Evolutionary conservation across 2,329 filamentous ascomycete genomes (phyloP).

Genomic region (Cercospora sp.): DNA sequence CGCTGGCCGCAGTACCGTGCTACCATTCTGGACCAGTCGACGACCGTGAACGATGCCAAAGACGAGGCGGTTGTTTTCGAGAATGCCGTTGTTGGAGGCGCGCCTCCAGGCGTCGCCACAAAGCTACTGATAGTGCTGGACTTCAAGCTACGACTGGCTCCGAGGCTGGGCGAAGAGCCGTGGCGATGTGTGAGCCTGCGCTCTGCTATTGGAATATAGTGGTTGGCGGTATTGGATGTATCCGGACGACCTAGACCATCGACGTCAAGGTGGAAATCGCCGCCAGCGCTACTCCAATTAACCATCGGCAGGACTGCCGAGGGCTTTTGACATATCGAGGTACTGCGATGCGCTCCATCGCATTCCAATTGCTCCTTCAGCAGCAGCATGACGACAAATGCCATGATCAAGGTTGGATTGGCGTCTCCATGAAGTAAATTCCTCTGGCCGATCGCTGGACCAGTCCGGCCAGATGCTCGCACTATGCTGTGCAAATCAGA

Average conservation of each 20-base stretch:
- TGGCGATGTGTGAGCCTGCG: conserved; percentile 4
- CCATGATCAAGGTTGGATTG: background rate
- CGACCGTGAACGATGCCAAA: background rate
- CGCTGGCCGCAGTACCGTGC: background rate
- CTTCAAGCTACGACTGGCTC: conserved; percentile 10
- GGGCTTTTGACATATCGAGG: background rate
- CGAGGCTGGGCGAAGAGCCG: conserved; percentile 3
- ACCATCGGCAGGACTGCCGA: background rate
- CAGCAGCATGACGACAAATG: background rate
- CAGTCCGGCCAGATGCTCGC: background rate
- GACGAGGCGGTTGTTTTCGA: conserved; percentile 14
- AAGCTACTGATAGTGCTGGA: conserved; percentile 13
- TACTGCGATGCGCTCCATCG: background rate
- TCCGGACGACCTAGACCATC: background rate
- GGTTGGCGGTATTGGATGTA: background rate
- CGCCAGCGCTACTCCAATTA: background rate
- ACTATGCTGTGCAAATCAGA: background rate
- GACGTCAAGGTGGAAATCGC: background rate
- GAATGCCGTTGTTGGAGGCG: conserved; percentile 13
- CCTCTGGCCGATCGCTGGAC: background rate
- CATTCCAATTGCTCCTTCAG: background rate
- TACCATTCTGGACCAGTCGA: conserved; percentile 5
- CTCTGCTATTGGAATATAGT: conserved; percentile 3
- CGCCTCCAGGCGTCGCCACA: conserved; percentile 7
- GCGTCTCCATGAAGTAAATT: background rate